These are phyloP conservation scores for Capsicum rhomboideum DNA, from an alignment of 257 asterid species.

Conservation along the genomic window DNA sequence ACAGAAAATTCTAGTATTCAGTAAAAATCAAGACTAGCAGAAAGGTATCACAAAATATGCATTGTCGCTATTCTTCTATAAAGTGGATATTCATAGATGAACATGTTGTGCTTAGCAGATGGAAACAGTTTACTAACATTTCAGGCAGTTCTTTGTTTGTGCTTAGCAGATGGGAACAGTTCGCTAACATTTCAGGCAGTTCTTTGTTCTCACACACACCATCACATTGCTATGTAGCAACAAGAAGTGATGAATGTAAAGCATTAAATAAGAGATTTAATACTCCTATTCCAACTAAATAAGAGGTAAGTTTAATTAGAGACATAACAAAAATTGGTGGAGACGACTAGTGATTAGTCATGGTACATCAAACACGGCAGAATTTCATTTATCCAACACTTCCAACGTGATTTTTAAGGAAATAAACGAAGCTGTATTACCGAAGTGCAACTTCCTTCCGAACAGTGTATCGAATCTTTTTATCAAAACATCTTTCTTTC, in stretches of 20 bases:
- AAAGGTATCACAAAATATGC: not conserved
- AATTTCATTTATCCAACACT: not conserved
- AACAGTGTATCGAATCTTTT: slow-evolving; percentile 75
- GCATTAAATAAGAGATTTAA: not conserved
- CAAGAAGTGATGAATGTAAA: not conserved
- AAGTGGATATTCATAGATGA: not conserved
- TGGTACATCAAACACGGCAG: not conserved
- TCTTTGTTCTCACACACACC: not conserved
- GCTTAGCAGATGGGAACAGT: not conserved
- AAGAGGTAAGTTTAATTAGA: not conserved
- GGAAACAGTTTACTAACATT: not conserved
- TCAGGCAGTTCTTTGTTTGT: not conserved
- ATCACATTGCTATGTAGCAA: not conserved
- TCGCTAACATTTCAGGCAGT: not conserved
- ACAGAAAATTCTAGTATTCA: not conserved
- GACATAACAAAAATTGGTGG: not conserved
- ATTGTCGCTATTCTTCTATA: not conserved
- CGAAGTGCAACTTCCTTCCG: slow-evolving; percentile 81
- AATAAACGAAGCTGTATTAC: slow-evolving; percentile 8
- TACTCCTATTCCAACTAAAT: not conserved
- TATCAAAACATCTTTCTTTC: slow-evolving; percentile 71
- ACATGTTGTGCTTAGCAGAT: not conserved
- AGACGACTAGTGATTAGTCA: not conserved
- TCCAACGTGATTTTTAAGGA: not conserved
- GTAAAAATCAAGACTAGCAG: not conserved